Evolutionary conservation across 495 filamentous ascomycete genomes (phyloP).

Genomic region (Xylaria telfairii): DNA sequence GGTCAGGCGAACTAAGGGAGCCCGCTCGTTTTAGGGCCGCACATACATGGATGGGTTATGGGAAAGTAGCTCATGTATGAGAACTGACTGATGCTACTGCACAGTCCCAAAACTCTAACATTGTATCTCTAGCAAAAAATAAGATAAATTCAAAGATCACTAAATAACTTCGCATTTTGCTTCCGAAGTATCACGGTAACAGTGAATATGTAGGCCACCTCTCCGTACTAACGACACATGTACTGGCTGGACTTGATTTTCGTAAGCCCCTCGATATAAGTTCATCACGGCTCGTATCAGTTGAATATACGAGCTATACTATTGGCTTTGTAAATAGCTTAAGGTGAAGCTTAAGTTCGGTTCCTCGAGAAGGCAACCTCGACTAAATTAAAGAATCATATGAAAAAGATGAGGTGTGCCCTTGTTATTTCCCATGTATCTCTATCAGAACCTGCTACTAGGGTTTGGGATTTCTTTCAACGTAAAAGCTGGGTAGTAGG

Average conservation of each 20-base stretch:
- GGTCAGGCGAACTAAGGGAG: constrained; percentile 11
- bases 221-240: background rate
- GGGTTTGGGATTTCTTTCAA: background rate
- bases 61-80: constrained; percentile 23
- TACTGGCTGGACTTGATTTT: background rate
- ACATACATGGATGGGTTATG: constrained; percentile 22
- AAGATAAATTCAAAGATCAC: constrained; percentile 11
- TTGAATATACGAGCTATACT: background rate
- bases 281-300: background rate
- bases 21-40: constrained; percentile 11
- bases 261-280: background rate
- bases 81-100: constrained; percentile 13
- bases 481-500: background rate
- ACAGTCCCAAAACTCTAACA: constrained; percentile 12
- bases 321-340: background rate
- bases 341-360: background rate
- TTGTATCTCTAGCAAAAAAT: constrained; percentile 28
- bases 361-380: background rate
- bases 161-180: background rate
- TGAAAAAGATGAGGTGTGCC: background rate
- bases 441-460: background rate
- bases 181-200: background rate
- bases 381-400: background rate
- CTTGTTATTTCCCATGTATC: background rate
- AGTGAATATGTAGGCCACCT: background rate